phyloP scores from a whole-genome alignment of 495 filamentous ascomycete genomes.

The Aspergillus funiculosus region DNA sequence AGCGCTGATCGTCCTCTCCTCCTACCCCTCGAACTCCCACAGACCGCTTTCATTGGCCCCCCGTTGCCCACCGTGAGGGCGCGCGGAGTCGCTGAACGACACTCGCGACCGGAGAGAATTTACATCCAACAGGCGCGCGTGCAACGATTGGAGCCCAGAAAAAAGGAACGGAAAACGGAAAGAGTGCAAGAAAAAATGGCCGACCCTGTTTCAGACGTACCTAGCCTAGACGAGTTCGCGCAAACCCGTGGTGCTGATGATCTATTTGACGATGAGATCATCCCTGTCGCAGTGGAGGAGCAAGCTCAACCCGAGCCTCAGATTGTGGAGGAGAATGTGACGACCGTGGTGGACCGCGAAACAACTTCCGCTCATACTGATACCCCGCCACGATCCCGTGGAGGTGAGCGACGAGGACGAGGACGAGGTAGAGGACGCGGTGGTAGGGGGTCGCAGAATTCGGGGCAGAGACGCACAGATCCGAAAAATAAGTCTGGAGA shows the following conservation, averaged over 20 bases:
- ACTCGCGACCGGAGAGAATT: slow-evolving; percentile 10
- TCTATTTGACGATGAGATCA: slow-evolving; percentile 68
- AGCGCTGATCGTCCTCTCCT: slow-evolving; percentile 7
- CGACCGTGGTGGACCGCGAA: slow-evolving; percentile 15
- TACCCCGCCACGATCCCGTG: slow-evolving; percentile 30
- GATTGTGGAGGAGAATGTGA: slow-evolving; percentile 13
- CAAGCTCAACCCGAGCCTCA: slow-evolving; percentile 26
- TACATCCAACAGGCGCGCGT: slow-evolving; percentile 7
- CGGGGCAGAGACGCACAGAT: slow-evolving; percentile 27
- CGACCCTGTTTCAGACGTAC: slow-evolving; percentile 14
- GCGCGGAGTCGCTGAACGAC: slow-evolving; percentile 12
- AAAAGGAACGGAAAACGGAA: not conserved
- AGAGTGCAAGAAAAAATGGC: slow-evolving; percentile 18
- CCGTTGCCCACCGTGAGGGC: slow-evolving; percentile 3
- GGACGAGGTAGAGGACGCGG: slow-evolving; percentile 32
- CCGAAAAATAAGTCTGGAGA: slow-evolving; percentile 19
- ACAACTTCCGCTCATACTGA: slow-evolving; percentile 13
- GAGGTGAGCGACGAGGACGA: slow-evolving; percentile 34
- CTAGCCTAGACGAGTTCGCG: slow-evolving; percentile 48
- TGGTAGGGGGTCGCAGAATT: slow-evolving; percentile 26
- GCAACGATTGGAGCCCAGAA: slow-evolving; percentile 2
- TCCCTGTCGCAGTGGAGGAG: slow-evolving; percentile 46
- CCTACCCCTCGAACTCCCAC: slow-evolving; percentile 8
- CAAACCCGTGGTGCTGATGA: slow-evolving; percentile 63
- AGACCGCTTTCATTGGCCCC: slow-evolving; percentile 17